Conservation (phyloP, 257 asterid species). For the Nicotiana sylvestris region DNA sequence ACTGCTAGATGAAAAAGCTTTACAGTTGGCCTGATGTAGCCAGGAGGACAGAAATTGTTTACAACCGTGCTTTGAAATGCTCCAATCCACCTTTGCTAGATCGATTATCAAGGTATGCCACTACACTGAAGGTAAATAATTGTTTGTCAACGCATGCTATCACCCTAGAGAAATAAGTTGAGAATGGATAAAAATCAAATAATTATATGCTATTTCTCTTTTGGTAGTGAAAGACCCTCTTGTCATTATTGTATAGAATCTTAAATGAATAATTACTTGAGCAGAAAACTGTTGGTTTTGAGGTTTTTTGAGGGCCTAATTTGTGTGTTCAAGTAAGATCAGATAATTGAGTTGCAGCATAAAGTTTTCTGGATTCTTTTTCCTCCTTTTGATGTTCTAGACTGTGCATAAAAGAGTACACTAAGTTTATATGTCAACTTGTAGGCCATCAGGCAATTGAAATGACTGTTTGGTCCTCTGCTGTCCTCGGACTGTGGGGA, state of each 20-base stretch:
- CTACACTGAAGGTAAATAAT: background rate
- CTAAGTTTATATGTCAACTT: background rate
- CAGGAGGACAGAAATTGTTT: constrained; percentile 83
- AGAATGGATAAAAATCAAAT: background rate
- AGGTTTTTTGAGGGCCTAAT: background rate
- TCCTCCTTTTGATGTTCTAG: constrained; percentile 1
- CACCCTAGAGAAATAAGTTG: background rate
- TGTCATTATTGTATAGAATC: background rate
- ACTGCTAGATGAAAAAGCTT: constrained; percentile 72
- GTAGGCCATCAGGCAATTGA: background rate
- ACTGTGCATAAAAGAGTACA: background rate
- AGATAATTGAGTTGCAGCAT: background rate
- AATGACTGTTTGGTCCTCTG: background rate
- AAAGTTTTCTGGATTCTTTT: background rate
- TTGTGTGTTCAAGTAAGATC: background rate
- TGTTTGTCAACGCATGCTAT: background rate
- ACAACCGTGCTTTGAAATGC: constrained; percentile 71
- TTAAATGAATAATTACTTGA: background rate
- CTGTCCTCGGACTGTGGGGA: background rate
- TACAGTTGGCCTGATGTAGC: constrained; percentile 99
- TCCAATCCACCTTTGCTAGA: constrained; percentile 69
- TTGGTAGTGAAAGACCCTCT: background rate
- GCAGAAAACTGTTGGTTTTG: background rate
- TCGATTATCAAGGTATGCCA: constrained; percentile 67
- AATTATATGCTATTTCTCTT: background rate